Conservation (phyloP, 192 early-diverging fungal genomes). For the Coemansia sp. region DNA sequence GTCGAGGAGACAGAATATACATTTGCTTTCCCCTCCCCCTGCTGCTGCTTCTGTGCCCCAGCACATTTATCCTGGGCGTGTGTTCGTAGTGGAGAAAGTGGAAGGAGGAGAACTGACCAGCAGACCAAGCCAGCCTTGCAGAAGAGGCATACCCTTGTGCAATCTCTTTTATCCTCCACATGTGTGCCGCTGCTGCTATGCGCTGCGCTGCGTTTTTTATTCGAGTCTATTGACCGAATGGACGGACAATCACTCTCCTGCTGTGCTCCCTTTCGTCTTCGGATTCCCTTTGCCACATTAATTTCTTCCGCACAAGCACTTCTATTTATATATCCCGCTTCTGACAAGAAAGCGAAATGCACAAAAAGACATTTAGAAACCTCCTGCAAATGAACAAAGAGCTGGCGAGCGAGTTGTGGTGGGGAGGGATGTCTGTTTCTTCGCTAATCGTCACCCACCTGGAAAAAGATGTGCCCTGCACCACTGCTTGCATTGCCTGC, state of each 20-base stretch:
- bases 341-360: background rate
- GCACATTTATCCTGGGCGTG: background rate
- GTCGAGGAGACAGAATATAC: background rate
- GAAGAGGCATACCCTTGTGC: background rate
- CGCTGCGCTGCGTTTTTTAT: too few relatives aligned
- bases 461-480: background rate
- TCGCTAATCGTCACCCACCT: background rate
- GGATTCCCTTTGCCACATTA: background rate
- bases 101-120: too few relatives aligned
- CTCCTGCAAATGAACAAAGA: background rate
- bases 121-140: slow-evolving; percentile 5
- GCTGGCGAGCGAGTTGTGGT: too few relatives aligned
- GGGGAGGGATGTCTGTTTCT: background rate
- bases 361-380: background rate
- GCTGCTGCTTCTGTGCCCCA: too few relatives aligned
- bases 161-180: background rate
- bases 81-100: too few relatives aligned
- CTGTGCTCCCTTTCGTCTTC: background rate
- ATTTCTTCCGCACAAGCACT: background rate
- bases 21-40: background rate
- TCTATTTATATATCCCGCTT: slow-evolving; percentile 1
- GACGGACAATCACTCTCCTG: background rate
- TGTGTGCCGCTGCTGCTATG: too few relatives aligned
- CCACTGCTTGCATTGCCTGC: background rate
- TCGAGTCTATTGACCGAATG: too few relatives aligned